Evolutionary conservation across 1,139 yeast genomes (phyloP).

Genomic region (Suhomyces bolitotheri): DNA sequence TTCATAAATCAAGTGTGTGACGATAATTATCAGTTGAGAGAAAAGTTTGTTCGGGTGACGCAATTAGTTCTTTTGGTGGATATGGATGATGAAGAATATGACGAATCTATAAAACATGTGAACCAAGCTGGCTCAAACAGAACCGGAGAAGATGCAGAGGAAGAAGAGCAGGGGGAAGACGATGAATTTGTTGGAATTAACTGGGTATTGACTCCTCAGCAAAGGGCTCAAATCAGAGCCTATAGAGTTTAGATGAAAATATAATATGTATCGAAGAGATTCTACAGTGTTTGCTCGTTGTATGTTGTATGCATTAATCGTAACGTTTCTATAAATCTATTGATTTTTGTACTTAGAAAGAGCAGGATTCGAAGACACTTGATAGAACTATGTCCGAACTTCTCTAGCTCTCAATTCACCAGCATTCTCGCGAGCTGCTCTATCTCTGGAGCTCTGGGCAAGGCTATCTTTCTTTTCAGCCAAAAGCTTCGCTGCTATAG

Average conservation of each 20-base stretch:
- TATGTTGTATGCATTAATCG: conserved; percentile 8
- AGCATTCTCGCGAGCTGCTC: conserved; percentile 1
- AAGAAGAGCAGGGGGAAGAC: conserved; percentile 31
- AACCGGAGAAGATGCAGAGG: conserved; percentile 6
- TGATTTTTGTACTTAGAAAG: not conserved
- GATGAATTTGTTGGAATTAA: conserved; percentile 55
- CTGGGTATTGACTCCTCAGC: conserved; percentile 82
- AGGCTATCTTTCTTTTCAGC: conserved; percentile 12
- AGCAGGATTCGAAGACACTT: not conserved
- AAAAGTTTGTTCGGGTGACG: conserved; percentile 75
- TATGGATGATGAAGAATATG: conserved; percentile 76
- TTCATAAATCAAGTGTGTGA: conserved; percentile 66
- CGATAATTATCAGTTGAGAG: conserved; percentile 70
- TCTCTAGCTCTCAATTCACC: not conserved
- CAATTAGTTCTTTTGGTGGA: conserved; percentile 82
- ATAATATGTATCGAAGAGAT: not conserved
- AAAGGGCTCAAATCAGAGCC: conserved; percentile 60
- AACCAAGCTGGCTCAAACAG: conserved; percentile 15
- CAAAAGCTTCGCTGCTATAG: conserved; percentile 10
- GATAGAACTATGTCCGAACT: not conserved
- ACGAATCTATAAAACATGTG: conserved; percentile 32
- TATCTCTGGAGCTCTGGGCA: conserved; percentile 8
- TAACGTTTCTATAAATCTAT: conserved; percentile 6
- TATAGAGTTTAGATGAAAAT: conserved; percentile 27
- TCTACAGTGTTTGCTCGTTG: too few relatives aligned